Base-by-base conservation (phyloP, 345 rosid genomes). In the Carallia pectinifolia region DNA sequence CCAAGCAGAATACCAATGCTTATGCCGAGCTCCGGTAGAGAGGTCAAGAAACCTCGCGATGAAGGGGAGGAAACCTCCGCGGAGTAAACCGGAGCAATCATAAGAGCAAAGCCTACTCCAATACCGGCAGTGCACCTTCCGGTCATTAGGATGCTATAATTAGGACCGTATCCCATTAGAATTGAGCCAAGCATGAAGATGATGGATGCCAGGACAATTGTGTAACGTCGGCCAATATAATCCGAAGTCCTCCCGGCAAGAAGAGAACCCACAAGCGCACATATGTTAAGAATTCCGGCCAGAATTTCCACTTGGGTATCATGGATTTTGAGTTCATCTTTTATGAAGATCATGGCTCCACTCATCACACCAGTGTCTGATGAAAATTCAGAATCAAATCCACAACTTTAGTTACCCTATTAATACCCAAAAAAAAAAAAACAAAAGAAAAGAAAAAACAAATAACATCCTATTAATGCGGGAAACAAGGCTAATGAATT, bases 361-460 rank as follows among this genome's bases (percentile, higher is more conserved):
- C 98, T 94, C 96, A 94, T 94, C 1, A 94, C 97, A 10, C 96
- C 98, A 13, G 98, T 94, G 75, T 91, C 98, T 94, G 81, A 9
- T 73, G 53, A 30, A 33, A 2, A 33, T 16, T 59, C 10, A 7
- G 7, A 1, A 29, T 10, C n/a, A 63, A 67, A 31, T 37, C 29
- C 56, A 19, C 12, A 65, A 30, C 12, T 9, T 56, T 52, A 66
- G 18, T 27, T 18, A 31, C n/a, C 27, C 9, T 9, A 33, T 30
- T 2, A 27, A 12, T 50, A 16, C 54, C 23, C 23, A 23, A 23
- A 23, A 23, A 23, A 23, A 23, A 23, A 23, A 23, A 23, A 23
- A 23, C 23, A 0, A 23, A 23, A 23, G 23, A 23, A 23, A 23
- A 23, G 23, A 23, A 23, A 23, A 23, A 23, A 23, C 23, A 23